Conservation (phyloP, 2,329 filamentous ascomycete species). For the Nigrospora osmanthi region DNA sequence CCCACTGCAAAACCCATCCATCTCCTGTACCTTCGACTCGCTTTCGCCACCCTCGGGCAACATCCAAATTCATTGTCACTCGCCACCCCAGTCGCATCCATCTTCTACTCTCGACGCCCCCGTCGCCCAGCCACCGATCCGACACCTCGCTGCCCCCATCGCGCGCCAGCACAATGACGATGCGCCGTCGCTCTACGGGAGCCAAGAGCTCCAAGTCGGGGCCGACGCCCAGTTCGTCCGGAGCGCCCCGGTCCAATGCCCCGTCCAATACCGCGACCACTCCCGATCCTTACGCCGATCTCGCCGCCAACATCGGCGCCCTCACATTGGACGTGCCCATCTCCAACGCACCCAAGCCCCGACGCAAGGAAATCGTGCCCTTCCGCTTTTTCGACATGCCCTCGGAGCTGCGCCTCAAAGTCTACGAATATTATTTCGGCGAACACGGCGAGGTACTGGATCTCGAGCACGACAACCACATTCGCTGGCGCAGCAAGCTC, state of each 20-base stretch:
- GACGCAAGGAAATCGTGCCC: conserved; percentile 27
- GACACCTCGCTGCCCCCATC: background rate
- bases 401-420: conserved; percentile 59
- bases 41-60: too few relatives aligned
- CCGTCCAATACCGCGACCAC: conserved; percentile 27
- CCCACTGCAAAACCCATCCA: too few relatives aligned
- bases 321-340: conserved; percentile 31
- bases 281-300: conserved; percentile 28
- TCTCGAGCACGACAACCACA: conserved; percentile 59
- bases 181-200: background rate
- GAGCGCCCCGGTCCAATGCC: conserved; percentile 21
- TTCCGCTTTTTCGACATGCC: conserved; percentile 64
- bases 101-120: too few relatives aligned
- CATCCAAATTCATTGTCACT: too few relatives aligned
- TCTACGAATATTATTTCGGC: conserved; percentile 58
- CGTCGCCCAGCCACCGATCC: background rate
- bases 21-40: too few relatives aligned
- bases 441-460: conserved; percentile 50
- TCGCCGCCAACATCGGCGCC: conserved; percentile 30
- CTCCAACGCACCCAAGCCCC: conserved; percentile 16
- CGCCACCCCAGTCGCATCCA: too few relatives aligned
- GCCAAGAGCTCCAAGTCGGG: background rate
- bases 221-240: conserved; percentile 26
- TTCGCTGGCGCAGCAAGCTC: conserved; percentile 51
- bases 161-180: background rate